Base-by-base conservation (phyloP, 192 early-diverging fungal species). In the Backusella westeae region DNA sequence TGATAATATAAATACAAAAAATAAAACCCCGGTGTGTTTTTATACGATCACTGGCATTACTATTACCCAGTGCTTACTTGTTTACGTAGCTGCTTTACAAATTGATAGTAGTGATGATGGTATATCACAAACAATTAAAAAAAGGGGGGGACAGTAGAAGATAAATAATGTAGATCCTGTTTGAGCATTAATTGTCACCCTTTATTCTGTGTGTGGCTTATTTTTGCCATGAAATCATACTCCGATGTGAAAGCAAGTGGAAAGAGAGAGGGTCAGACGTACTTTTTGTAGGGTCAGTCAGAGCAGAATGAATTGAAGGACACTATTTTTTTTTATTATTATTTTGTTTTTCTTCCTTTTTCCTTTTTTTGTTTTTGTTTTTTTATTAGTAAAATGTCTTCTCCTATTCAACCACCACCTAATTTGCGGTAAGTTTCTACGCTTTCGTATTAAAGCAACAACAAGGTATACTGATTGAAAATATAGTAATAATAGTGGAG, bases 381-480 rank as follows among this genome's bases (percentile, higher is more conserved):
- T 73, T 74, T 63, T 12, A 35, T 26, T 38, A 69, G 41, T 38
- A 69, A 69, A 5, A 74, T 76, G 75, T 76, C 75, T 49, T 76
- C 75, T 7, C 75, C 75, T 23, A 41, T 76, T 35, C 75, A 76
- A 67, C 75, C 75, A 69, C 75, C 74, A 38, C 56, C 65, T 41
- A 76, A 67, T 56, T 39, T 69, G n/a, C 75, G 75, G 75, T 76
- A 76, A 69, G 56, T 66, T 21, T 42, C 32, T 39, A 67, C 65
- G 29, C 15, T 49, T 49, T 49, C 15, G 46, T 49, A 4, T 6
- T 19, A n/a, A 44, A 44, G 42, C 42, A 44, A 63, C 34, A 34
- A 32, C 2, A 23, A 46, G n/a, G 17, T 49, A 7, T 49, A 49
- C 46, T 49, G 46, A 49, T 39, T 44, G 26, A 15, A 34, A 17